A percentile compares a stretch with the other conserved stretches of the same genome.
Evolutionary conservation across 495 filamentous ascomycete genomes (phyloP).

Genomic region (Venustampulla echinocandica): DNA sequence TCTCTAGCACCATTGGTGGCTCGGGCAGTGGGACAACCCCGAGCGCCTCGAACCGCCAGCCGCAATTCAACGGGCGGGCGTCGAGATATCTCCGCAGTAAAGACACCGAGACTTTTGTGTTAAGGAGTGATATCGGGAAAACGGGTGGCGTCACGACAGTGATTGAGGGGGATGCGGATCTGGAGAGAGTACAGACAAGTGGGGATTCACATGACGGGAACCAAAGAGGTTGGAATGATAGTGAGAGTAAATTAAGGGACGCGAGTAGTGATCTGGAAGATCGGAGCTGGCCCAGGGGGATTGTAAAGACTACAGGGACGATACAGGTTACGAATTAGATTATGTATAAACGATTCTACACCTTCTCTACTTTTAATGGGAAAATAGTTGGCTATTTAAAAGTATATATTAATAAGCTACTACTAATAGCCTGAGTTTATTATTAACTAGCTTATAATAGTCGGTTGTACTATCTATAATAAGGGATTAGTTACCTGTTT

Average conservation of each 20-base stretch:
- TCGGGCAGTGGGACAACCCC: slow-evolving; percentile 1
- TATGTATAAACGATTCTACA: slow-evolving; percentile 1
- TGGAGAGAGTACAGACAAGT: slow-evolving; percentile 1
- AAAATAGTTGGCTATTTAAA: neutral
- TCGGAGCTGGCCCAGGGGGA: neutral
- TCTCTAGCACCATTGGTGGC: neutral
- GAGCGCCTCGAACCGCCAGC: neutral
- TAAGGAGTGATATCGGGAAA: slow-evolving; percentile 1
- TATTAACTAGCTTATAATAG: neutral
- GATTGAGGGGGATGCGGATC: slow-evolving; percentile 1
- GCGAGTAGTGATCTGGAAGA: slow-evolving; percentile 2
- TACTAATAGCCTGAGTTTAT: too few species aligned
- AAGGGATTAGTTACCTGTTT: slow-evolving; percentile 36
- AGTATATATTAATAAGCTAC: slow-evolving; percentile 1
- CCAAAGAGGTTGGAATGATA: neutral
- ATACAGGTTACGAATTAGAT: slow-evolving; percentile 1
- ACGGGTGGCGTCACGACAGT: neutral
- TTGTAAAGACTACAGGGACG: slow-evolving; percentile 1
- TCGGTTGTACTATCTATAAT: neutral
- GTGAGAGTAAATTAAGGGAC: slow-evolving; percentile 2
- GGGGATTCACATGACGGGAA: slow-evolving; percentile 1
- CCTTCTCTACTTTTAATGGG: neutral
- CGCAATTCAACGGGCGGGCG: slow-evolving; percentile 1
- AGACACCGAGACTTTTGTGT: slow-evolving; percentile 2
- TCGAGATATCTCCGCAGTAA: neutral